These are phyloP conservation scores for Suillus spraguei DNA, from an alignment of 768 basidiomycete species.

Conservation along the genomic window DNA sequence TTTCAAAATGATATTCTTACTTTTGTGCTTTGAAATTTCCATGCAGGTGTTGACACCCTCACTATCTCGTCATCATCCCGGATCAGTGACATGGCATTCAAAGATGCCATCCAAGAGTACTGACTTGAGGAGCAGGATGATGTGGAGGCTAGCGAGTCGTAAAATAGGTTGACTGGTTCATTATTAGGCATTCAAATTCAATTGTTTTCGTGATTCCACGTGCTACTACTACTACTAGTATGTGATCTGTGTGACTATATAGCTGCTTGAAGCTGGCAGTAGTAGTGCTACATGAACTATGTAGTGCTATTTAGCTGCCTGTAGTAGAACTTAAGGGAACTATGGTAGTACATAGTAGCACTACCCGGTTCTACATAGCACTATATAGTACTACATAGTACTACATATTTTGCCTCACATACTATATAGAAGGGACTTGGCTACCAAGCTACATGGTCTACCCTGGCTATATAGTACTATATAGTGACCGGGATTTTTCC, in stretches of 20 bases:
- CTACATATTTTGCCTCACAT: too few species aligned
- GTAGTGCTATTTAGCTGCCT: neutral
- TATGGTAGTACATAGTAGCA: neutral
- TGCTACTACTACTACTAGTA: neutral
- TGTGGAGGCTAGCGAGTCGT: neutral
- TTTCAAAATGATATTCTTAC: neutral
- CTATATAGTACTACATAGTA: slow-evolving; percentile 1
- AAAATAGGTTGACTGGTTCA: neutral
- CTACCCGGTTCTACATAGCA: neutral
- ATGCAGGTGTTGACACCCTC: slow-evolving; percentile 8
- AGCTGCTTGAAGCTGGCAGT: neutral
- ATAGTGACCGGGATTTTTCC: neutral
- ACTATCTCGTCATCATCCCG: neutral
- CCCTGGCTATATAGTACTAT: neutral
- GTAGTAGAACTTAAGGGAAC: neutral
- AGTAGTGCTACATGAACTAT: slow-evolving; percentile 1
- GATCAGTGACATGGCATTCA: neutral
- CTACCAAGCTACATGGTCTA: neutral
- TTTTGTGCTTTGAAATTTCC: slow-evolving; percentile 9
- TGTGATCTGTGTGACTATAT: neutral
- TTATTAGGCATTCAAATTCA: neutral
- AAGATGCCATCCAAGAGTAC: neutral
- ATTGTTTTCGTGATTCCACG: neutral
- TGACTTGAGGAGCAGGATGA: slow-evolving; percentile 6
- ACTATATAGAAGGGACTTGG: slow-evolving; percentile 3